Conservation (phyloP, 2,329 filamentous ascomycete species). For the Lasiodiplodia hormozganensis region DNA sequence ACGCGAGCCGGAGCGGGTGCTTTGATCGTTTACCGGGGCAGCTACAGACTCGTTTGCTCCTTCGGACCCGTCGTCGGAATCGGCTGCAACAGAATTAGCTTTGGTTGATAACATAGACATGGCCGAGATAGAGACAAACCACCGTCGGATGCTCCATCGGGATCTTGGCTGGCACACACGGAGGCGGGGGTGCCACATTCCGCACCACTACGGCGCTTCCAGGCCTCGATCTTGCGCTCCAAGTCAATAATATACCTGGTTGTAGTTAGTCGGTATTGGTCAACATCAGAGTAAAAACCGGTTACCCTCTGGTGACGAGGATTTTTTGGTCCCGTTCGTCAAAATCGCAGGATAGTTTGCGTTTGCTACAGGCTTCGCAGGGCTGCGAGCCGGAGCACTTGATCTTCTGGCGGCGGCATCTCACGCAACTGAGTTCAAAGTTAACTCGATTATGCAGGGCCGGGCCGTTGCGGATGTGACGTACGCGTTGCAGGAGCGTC, state of each 20-base stretch:
- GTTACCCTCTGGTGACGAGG: conserved; percentile 39
- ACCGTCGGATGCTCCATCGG: neutral
- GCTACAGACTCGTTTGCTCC: conserved; percentile 29
- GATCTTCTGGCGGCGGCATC: conserved; percentile 42
- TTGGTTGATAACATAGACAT: neutral
- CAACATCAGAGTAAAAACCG: neutral
- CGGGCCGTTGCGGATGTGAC: neutral
- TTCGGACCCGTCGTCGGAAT: conserved; percentile 15
- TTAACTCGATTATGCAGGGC: neutral
- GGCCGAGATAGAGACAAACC: neutral
- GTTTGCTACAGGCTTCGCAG: conserved; percentile 39
- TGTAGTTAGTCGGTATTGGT: neutral
- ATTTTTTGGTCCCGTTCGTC: conserved; percentile 44
- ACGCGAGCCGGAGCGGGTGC: neutral
- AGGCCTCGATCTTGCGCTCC: conserved; percentile 35
- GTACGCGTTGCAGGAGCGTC: conserved; percentile 39
- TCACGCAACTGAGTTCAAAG: conserved; percentile 34
- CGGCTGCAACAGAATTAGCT: neutral
- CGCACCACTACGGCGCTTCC: conserved; percentile 31
- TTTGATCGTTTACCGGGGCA: neutral
- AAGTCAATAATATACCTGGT: conserved; percentile 40
- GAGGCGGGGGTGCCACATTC: neutral
- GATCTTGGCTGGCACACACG: neutral
- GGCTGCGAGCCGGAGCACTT: conserved; percentile 43
- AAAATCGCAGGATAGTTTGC: conserved; percentile 39